phyloP scores from a whole-genome alignment of 768 basidiomycete genomes.

The Lactarius sanguifluus region DNA sequence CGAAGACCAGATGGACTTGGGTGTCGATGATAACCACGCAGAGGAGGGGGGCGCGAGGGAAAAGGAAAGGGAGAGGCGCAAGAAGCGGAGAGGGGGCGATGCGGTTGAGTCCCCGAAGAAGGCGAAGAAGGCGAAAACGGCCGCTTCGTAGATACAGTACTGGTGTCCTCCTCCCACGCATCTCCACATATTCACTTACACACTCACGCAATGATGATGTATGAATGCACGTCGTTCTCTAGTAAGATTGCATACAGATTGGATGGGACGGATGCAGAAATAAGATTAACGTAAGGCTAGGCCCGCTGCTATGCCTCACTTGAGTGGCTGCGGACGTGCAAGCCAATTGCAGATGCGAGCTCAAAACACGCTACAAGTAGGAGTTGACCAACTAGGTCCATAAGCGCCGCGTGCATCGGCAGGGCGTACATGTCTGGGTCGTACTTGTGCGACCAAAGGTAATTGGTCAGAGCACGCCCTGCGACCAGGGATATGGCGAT shows the following conservation, averaged over 20 bases:
- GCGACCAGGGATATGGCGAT: conserved; percentile 66
- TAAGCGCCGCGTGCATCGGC: conserved; percentile 87
- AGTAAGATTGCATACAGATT: not conserved
- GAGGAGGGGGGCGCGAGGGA: conserved; percentile 4
- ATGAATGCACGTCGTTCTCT: not conserved
- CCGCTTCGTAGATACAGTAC: not conserved
- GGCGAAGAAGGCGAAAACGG: conserved; percentile 23
- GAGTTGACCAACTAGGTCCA: conserved; percentile 82
- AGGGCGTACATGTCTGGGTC: conserved; percentile 94
- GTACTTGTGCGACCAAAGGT: conserved; percentile 71
- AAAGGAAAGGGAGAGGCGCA: conserved; percentile 14
- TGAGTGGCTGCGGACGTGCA: conserved; percentile 31
- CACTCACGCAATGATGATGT: not conserved
- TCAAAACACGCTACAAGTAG: conserved; percentile 77
- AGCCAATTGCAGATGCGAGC: conserved; percentile 52
- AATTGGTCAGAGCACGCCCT: conserved; percentile 65
- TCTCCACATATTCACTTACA: not conserved
- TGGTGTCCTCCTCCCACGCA: not conserved
- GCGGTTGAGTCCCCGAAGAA: conserved; percentile 20
- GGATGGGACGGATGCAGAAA: not conserved
- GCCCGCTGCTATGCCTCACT: conserved; percentile 1
- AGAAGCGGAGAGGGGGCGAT: conserved; percentile 20
- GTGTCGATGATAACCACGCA: not conserved
- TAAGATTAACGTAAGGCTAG: not conserved
- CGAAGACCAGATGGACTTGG: conserved; percentile 4